These are phyloP conservation scores for Alnus rubra DNA, from an alignment of 306 rosid genomes.

Conservation along the genomic window DNA sequence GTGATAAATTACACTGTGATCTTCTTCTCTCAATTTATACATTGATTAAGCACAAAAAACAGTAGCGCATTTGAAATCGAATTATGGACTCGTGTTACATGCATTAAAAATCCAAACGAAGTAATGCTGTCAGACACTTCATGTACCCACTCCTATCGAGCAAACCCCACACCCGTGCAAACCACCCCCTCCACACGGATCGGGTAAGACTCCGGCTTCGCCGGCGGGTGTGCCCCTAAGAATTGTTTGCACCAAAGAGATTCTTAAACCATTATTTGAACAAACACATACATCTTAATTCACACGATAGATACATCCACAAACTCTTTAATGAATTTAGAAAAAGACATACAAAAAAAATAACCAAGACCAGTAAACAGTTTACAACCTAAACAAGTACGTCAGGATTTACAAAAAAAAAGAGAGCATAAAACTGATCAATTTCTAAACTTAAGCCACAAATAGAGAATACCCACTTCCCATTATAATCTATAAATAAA, in stretches of 20 bases:
- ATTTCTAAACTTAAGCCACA: conserved; percentile 7
- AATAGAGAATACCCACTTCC: not conserved
- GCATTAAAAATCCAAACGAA: not conserved
- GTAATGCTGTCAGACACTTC: not conserved
- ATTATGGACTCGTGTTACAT: not conserved
- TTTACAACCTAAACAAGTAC: too few relatives aligned
- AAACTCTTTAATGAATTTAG: not conserved
- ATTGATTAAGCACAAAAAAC: not conserved
- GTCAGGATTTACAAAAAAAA: not conserved
- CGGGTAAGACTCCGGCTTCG: too few relatives aligned
- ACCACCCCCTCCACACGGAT: too few relatives aligned
- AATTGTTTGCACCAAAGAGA: too few relatives aligned
- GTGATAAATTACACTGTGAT: not conserved
- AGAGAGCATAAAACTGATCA: not conserved
- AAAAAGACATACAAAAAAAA: not conserved
- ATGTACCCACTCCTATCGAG: too few relatives aligned
- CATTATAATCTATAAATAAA: not conserved
- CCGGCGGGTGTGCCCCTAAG: too few relatives aligned
- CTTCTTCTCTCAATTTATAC: not conserved
- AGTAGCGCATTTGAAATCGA: not conserved
- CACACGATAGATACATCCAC: not conserved
- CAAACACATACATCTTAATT: not conserved
- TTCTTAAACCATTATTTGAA: not conserved
- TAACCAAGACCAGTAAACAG: not conserved
- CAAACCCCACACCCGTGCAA: too few relatives aligned